Conservation (phyloP, 2,329 filamentous ascomycete species). For the Rutstroemia sydowiana region DNA sequence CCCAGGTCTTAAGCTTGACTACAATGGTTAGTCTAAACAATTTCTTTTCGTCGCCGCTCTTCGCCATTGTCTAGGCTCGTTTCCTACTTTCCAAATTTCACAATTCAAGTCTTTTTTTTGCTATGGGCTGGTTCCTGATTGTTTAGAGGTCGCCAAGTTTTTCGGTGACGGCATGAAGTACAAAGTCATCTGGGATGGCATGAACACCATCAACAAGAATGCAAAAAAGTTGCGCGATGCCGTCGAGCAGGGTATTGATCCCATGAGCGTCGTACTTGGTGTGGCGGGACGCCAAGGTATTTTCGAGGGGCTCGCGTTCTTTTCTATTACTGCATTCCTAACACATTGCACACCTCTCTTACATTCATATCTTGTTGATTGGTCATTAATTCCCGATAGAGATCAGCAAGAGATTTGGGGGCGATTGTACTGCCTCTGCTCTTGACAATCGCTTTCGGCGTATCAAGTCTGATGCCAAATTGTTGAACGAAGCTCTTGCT, state of each 20-base stretch:
- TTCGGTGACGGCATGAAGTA: conserved; percentile 20
- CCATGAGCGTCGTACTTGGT: conserved; percentile 15
- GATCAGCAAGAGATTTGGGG: conserved; percentile 25
- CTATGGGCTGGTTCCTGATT: not conserved
- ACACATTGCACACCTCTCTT: not conserved
- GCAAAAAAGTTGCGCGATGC: conserved; percentile 16
- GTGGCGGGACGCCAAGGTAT: conserved; percentile 12
- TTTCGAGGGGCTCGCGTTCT: conserved; percentile 8
- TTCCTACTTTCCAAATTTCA: not conserved
- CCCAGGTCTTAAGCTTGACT: conserved; percentile 48
- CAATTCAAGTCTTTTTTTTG: not conserved
- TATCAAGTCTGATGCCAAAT: conserved; percentile 33
- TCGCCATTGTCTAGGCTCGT: not conserved
- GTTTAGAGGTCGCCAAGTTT: conserved; percentile 47
- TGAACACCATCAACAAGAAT: conserved; percentile 17
- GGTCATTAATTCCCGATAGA: conserved; percentile 18
- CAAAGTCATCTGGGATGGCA: conserved; percentile 18
- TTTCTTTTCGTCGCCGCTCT: not conserved
- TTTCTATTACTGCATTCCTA: not conserved
- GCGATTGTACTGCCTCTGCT: conserved; percentile 30
- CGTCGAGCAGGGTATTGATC: conserved; percentile 19
- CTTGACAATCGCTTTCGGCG: conserved; percentile 35
- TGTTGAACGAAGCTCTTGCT: conserved; percentile 29
- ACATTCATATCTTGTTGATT: conserved; percentile 4
- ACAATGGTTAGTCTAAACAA: conserved; percentile 44